Evolutionary conservation across 2,329 filamentous ascomycete species (phyloP).

Genomic region (Geosmithia morbida): DNA sequence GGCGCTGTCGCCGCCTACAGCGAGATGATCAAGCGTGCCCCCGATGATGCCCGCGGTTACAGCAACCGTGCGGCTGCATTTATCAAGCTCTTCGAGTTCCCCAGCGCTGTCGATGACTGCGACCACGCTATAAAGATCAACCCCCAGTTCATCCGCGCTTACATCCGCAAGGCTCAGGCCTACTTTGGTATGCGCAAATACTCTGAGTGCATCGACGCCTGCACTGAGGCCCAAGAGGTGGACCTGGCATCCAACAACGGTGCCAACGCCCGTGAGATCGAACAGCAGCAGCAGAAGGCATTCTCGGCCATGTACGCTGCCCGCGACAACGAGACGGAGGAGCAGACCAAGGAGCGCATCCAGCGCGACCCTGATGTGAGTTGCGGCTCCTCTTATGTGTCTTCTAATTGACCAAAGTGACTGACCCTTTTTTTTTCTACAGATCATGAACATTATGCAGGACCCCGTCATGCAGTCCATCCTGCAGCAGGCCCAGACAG

Average conservation of each 20-base stretch:
- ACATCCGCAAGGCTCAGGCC: conserved; percentile 91
- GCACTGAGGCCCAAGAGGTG: conserved; percentile 63
- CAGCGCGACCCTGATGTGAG: conserved; percentile 80
- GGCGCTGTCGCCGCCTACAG: conserved; percentile 85
- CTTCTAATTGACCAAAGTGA: not conserved
- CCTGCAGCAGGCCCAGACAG: conserved; percentile 86
- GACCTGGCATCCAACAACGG: conserved; percentile 55
- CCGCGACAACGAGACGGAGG: conserved; percentile 87
- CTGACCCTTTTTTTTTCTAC: conserved; percentile 10
- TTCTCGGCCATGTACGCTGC: conserved; percentile 79
- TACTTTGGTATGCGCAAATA: conserved; percentile 98
- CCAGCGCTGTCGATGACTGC: conserved; percentile 84
- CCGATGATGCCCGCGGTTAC: conserved; percentile 85
- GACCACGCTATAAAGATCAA: conserved; percentile 84
- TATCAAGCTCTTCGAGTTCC: conserved; percentile 93
- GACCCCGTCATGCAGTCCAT: conserved; percentile 98
- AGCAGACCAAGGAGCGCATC: conserved; percentile 85
- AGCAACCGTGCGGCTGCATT: conserved; percentile 95
- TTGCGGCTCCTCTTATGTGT: conserved; percentile 4
- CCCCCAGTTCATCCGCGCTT: conserved; percentile 83
- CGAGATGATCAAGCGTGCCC: conserved; percentile 94
- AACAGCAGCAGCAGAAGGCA: conserved; percentile 88
- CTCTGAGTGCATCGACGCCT: conserved; percentile 84
- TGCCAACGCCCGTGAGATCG: conserved; percentile 82
- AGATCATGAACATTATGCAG: conserved; percentile 81